Base-by-base conservation (phyloP, 306 rosid genomes). In the Quercus wislizeni region DNA sequence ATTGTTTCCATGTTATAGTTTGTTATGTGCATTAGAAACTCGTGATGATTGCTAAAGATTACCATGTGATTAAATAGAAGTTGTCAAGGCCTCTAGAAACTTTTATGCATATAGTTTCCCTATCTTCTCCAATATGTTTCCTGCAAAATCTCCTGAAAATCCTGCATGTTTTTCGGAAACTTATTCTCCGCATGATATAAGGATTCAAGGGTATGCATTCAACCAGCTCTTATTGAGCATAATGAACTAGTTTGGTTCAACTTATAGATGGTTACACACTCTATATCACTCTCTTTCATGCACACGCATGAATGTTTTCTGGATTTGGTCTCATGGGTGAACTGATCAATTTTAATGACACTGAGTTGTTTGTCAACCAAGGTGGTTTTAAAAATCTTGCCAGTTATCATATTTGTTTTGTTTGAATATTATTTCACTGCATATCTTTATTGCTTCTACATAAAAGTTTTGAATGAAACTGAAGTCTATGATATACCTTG, bases 241-340 rank as follows among this genome's bases (percentile, higher is more conserved):
- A 59, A 20, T 33, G 61, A 73, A 74, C 71, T 71, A 65, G 58
- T 71, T 80, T 69, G 73, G 38, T 74, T 62, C 68, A 62, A 23
- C 38, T 23, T 27, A 27, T 23, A 27, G 35, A 62, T 13, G 6
- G 6, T 13, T 62, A 4, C 17, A 10, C 6, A 11, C 38, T 12
- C 54, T 49, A 17, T 49, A 12, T 49, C 69, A 4, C 19, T 25
- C 33, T 62, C 69, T 62, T 17, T 62, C 20, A 25, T 25, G 28
- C 69, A 13, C 15, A 25, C 41, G 13, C 69, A 27, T 62, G 38
- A 38, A 14, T 27, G 35, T 13, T 13, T 25, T 13, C 69, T 4
- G 6, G 35, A 28, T 27, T 62, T 62, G 28, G 38, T 27, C 69
- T 62, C 28, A 14, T 28, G 41, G 38, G 28, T 11, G 30, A 27